Evolutionary conservation across 2,329 filamentous ascomycete genomes (phyloP).

Genomic region (Microdochium bolleyi): DNA sequence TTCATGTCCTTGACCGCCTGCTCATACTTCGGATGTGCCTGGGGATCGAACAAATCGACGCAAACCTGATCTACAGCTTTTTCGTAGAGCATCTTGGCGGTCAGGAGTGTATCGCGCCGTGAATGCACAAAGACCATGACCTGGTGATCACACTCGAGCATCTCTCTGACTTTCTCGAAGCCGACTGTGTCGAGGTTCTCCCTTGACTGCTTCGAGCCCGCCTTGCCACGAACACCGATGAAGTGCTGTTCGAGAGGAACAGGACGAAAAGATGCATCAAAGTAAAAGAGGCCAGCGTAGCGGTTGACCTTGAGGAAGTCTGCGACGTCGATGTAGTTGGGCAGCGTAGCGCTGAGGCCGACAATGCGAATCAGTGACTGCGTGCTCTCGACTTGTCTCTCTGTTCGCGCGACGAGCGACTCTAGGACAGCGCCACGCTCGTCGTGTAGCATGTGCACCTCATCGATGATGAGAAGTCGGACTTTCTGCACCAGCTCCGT

Average conservation of each 20-base stretch:
- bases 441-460: constrained; percentile 99
- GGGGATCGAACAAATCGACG: constrained; percentile 76
- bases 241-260: constrained; percentile 97
- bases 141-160: constrained; percentile 88
- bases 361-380: constrained; percentile 96
- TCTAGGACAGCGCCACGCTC: constrained; percentile 94
- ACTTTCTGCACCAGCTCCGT: constrained; percentile 98
- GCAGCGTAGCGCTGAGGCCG: constrained; percentile 88
- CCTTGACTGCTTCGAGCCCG: constrained; percentile 69
- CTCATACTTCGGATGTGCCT: constrained; percentile 69
- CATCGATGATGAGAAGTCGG: constrained; percentile 90
- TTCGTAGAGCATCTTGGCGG: constrained; percentile 77
- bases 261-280: constrained; percentile 89
- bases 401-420: constrained; percentile 87
- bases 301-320: constrained; percentile 97
- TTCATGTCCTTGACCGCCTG: constrained; percentile 78
- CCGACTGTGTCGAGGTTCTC: constrained; percentile 83
- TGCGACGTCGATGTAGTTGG: constrained; percentile 93
- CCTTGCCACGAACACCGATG: constrained; percentile 88
- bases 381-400: constrained; percentile 95
- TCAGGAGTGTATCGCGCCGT: constrained; percentile 84
- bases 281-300: constrained; percentile 89
- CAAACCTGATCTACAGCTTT: constrained; percentile 78
- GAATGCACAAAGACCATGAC: constrained; percentile 99
- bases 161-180: constrained; percentile 91